These are phyloP conservation scores for Penicillium canescens DNA, from an alignment of 495 filamentous ascomycete genomes.

Conservation along the genomic window DNA sequence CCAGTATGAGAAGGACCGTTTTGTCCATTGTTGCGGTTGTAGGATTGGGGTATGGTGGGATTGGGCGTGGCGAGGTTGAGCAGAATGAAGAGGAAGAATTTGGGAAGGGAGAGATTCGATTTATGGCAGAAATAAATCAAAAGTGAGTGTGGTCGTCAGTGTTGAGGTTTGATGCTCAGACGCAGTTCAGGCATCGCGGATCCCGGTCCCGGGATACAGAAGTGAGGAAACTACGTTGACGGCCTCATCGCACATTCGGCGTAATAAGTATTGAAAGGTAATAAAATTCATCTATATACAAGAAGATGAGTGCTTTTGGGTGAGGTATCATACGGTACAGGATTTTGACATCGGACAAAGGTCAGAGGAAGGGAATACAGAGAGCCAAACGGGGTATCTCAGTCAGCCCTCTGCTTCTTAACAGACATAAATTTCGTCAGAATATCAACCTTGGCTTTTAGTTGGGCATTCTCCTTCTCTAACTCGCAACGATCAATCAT, in stretches of 20 bases:
- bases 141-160: no score
- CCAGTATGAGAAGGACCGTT: slow-evolving; percentile 36
- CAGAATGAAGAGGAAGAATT: not conserved
- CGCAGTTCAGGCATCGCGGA: not conserved
- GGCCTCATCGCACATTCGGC: no score
- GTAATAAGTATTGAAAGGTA: no score
- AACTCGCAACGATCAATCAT: not conserved
- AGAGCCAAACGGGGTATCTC: not conserved
- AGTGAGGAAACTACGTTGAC: not conserved
- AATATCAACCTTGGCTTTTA: not conserved
- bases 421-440: not conserved
- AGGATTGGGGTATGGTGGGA: not conserved
- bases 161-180: no score
- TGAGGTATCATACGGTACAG: no score
- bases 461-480: not conserved
- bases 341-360: no score
- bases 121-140: not conserved
- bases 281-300: no score
- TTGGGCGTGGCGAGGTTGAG: not conserved
- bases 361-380: not conserved
- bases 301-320: no score
- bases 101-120: not conserved
- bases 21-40: not conserved
- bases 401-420: not conserved
- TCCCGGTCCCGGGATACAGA: slow-evolving; percentile 10